These are phyloP conservation scores for Candida succiphila DNA, from an alignment of 805 yeast genomes.

Conservation along the genomic window DNA sequence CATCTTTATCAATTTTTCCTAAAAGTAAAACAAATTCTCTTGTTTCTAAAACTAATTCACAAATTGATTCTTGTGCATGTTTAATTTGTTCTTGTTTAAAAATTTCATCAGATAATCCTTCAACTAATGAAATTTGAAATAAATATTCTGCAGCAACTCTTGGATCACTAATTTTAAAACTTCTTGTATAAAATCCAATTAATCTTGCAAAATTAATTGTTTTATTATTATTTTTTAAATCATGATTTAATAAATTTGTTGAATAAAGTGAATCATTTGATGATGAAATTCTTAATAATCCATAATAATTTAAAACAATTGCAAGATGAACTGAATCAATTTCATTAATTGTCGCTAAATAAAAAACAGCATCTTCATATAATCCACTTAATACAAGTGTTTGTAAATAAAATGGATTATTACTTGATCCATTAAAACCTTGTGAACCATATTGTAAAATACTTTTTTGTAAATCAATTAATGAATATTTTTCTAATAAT, in stretches of 20 bases:
- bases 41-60: constrained; percentile 78
- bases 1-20: constrained; percentile 76
- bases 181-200: constrained; percentile 71
- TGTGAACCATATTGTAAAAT: constrained; percentile 64
- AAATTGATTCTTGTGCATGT: constrained; percentile 66
- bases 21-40: constrained; percentile 72
- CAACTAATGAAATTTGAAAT: constrained; percentile 52
- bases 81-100: constrained; percentile 33
- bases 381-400: constrained; percentile 67
- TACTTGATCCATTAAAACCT: constrained; percentile 55
- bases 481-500: constrained; percentile 59
- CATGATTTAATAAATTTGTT: constrained; percentile 20
- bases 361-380: constrained; percentile 70
- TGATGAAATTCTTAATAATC: constrained; percentile 40
- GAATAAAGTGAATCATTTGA: not conserved
- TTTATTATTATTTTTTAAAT: constrained; percentile 15
- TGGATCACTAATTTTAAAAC: constrained; percentile 80
- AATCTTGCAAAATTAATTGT: constrained; percentile 46
- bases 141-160: constrained; percentile 87
- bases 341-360: constrained; percentile 53
- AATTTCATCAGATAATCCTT: constrained; percentile 16
- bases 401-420: constrained; percentile 65
- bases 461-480: constrained; percentile 64
- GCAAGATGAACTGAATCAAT: constrained; percentile 87
- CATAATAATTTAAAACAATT: constrained; percentile 67